A percentile compares a stretch with the other conserved stretches of the same genome.
phyloP scores from a whole-genome alignment of 176 grass and related monocot genomes.

The Puya raimondii region DNA sequence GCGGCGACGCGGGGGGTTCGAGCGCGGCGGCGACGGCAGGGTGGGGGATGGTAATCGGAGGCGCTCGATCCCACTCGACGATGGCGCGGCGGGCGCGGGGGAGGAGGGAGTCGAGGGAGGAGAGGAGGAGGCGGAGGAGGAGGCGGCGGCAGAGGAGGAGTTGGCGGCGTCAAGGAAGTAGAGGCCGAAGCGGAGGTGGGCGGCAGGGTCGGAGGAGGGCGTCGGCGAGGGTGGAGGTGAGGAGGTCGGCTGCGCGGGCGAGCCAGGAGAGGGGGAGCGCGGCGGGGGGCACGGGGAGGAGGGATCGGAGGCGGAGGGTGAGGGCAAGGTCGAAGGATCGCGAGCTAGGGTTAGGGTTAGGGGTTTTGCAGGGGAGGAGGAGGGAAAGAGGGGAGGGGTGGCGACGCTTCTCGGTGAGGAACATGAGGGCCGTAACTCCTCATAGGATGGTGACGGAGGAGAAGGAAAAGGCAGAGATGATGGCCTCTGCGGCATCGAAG shows the following conservation, averaged over 20 bases:
- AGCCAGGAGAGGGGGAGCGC: neutral
- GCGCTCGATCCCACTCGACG: slow-evolving; percentile 1
- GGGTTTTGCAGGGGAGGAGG: neutral
- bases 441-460: neutral
- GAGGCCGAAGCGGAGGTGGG: slow-evolving; percentile 32
- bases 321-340: neutral
- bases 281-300: neutral
- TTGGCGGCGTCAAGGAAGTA: slow-evolving; percentile 51
- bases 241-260: neutral
- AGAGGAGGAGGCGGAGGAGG: slow-evolving; percentile 52
- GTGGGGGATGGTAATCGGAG: no score
- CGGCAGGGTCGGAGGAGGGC: slow-evolving; percentile 16
- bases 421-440: neutral
- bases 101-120: slow-evolving; percentile 39
- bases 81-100: slow-evolving; percentile 26
- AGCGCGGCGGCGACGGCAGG: no score
- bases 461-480: slow-evolving; percentile 23
- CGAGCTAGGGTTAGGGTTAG: neutral
- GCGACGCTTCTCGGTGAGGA: neutral
- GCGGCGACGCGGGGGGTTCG: no score
- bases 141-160: slow-evolving; percentile 46
- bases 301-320: neutral
- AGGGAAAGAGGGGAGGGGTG: neutral
- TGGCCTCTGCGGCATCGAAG: slow-evolving; percentile 31
- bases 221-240: neutral